Evolutionary conservation across 2,329 filamentous ascomycete genomes (phyloP).

Genomic region (Fusarium sp.): DNA sequence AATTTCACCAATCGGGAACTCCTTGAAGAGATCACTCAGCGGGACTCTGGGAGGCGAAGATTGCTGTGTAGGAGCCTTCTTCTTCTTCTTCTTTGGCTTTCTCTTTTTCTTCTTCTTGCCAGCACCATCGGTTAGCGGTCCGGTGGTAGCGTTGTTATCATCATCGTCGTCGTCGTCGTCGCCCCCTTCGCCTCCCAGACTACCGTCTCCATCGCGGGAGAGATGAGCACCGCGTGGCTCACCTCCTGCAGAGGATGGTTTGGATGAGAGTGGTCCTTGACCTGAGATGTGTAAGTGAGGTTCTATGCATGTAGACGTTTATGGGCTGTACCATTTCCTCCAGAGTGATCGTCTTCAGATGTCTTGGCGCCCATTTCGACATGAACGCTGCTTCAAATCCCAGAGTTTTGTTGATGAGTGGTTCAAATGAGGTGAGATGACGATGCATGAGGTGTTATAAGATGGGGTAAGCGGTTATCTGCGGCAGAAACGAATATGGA

Average conservation of each 20-base stretch:
- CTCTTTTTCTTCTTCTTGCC: constrained; percentile 47
- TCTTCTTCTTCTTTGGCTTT: constrained; percentile 48
- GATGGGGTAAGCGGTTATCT: constrained; percentile 19
- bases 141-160: constrained; percentile 44
- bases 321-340: constrained; percentile 48
- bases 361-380: constrained; percentile 57
- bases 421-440: constrained; percentile 14
- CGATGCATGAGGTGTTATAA: neutral
- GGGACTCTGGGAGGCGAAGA: constrained; percentile 52
- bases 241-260: constrained; percentile 50
- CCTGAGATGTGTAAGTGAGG: constrained; percentile 30
- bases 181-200: constrained; percentile 50
- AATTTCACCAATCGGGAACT: constrained; percentile 49
- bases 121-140: constrained; percentile 30
- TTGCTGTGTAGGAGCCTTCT: constrained; percentile 44
- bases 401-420: constrained; percentile 5
- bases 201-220: constrained; percentile 58
- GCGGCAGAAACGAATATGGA: constrained; percentile 22
- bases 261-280: constrained; percentile 33
- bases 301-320: neutral
- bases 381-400: constrained; percentile 39
- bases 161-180: constrained; percentile 50
- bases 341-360: constrained; percentile 52
- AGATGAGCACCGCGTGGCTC: constrained; percentile 57
- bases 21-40: constrained; percentile 48